Percentiles rank a stretch among this genome's conserved stretches.
phyloP scores from a whole-genome alignment of 2,329 filamentous ascomycete species.

The Colletotrichum nymphaeae region DNA sequence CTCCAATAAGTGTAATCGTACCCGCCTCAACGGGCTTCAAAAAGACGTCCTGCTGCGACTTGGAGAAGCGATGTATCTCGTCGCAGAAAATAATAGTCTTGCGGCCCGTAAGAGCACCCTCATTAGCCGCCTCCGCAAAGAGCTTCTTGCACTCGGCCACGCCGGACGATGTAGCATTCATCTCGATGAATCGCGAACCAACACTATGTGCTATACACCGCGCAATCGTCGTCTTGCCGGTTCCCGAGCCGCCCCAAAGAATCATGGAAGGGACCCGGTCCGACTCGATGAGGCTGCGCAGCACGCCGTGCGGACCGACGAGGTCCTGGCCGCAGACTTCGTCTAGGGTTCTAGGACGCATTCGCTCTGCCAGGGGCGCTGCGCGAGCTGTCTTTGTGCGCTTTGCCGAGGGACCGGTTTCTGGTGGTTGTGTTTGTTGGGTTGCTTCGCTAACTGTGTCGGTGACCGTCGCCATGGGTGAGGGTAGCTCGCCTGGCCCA shows the following conservation, averaged over 20 bases:
- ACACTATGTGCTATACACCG: constrained; percentile 87
- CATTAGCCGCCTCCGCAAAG: constrained; percentile 85
- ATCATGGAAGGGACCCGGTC: constrained; percentile 95
- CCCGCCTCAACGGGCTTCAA: constrained; percentile 92
- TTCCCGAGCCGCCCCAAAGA: constrained; percentile 86
- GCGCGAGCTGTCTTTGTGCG: constrained; percentile 76
- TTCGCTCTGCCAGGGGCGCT: constrained; percentile 91
- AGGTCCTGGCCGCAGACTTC: constrained; percentile 93
- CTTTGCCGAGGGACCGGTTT: constrained; percentile 63
- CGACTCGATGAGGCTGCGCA: constrained; percentile 87
- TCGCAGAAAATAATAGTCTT: constrained; percentile 98
- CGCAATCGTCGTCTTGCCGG: constrained; percentile 92
- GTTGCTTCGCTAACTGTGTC: constrained; percentile 24
- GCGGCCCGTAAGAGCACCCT: constrained; percentile 82
- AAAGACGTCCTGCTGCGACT: constrained; percentile 95
- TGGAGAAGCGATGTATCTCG: constrained; percentile 93
- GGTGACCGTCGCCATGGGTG: not conserved
- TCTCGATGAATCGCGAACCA: constrained; percentile 90
- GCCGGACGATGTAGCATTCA: constrained; percentile 91
- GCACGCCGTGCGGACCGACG: constrained; percentile 84
- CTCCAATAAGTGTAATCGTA: constrained; percentile 90
- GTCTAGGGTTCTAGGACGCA: constrained; percentile 86
- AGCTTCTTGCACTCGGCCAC: constrained; percentile 93
- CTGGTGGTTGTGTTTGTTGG: not conserved
- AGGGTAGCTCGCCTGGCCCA: constrained; percentile 54